A percentile compares a stretch with the other conserved stretches of the same genome.
Conservation (phyloP, 2,329 filamentous ascomycete genomes). For the Bipolaris victoriae region DNA sequence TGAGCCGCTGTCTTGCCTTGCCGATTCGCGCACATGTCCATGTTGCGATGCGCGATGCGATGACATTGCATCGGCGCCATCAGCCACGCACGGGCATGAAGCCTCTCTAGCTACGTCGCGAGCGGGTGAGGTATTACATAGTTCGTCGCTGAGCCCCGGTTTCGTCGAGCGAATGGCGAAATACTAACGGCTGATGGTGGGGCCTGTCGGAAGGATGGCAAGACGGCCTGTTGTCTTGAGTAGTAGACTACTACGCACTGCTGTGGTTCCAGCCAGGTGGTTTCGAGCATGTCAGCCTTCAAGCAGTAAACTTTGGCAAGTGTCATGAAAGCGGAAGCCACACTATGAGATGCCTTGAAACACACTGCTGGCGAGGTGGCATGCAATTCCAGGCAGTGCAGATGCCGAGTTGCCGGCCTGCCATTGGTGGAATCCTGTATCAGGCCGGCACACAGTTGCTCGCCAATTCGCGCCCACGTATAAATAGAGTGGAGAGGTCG, state of each 20-base stretch:
- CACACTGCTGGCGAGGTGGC: background rate
- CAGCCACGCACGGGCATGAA: constrained; percentile 17
- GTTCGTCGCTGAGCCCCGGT: constrained; percentile 15
- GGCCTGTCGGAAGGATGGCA: constrained; percentile 15
- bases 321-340: constrained; percentile 1
- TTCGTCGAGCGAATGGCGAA: constrained; percentile 17
- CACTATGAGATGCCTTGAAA: constrained; percentile 4
- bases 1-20: background rate
- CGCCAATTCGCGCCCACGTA: background rate
- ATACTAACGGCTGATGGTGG: constrained; percentile 18
- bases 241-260: background rate
- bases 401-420: background rate
- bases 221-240: constrained; percentile 8
- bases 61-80: constrained; percentile 5
- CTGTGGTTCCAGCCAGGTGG: background rate
- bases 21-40: background rate
- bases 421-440: background rate
- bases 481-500: background rate
- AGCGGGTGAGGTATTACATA: constrained; percentile 10
- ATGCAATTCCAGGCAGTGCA: background rate
- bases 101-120: constrained; percentile 19
- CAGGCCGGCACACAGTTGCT: background rate
- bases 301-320: constrained; percentile 2
- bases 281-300: background rate
- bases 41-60: constrained; percentile 1